A percentile compares a stretch with the other conserved stretches of the same genome.
These are phyloP conservation scores for Venturia effusa DNA, from an alignment of 2,329 filamentous ascomycete genomes.

Conservation along the genomic window DNA sequence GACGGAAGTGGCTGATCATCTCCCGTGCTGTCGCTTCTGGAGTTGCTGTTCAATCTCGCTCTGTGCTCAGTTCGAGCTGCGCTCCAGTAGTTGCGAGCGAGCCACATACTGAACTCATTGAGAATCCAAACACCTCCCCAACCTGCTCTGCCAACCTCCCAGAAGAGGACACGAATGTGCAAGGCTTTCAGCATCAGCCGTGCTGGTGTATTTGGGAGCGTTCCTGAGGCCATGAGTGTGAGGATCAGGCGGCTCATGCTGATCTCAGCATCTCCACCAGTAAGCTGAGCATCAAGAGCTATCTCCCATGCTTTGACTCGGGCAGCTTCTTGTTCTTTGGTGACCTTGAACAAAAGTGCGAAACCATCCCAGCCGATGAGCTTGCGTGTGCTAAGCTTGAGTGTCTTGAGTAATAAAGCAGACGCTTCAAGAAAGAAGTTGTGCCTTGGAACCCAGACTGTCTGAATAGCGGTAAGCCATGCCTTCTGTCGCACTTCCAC, in stretches of 20 bases:
- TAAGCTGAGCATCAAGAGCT: constrained; percentile 83
- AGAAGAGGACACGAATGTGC: constrained; percentile 80
- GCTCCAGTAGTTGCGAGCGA: constrained; percentile 72
- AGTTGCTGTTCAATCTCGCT: constrained; percentile 21
- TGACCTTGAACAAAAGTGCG: constrained; percentile 67
- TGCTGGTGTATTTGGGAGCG: constrained; percentile 70
- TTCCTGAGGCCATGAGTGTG: constrained; percentile 79
- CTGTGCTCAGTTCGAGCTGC: constrained; percentile 58
- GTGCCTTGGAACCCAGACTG: constrained; percentile 81
- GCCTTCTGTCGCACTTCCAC: constrained; percentile 79
- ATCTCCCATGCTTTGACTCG: constrained; percentile 89
- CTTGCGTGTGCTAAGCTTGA: constrained; percentile 72
- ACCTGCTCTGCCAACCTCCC: constrained; percentile 59
- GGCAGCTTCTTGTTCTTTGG: constrained; percentile 73
- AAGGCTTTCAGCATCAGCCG: constrained; percentile 86
- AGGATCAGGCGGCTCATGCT: constrained; percentile 77
- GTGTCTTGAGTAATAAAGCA: constrained; percentile 66
- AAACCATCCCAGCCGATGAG: constrained; percentile 68
- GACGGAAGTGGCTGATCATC: constrained; percentile 58
- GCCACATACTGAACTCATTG: constrained; percentile 58
- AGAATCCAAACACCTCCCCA: constrained; percentile 54
- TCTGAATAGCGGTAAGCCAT: constrained; percentile 88
- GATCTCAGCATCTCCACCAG: constrained; percentile 80
- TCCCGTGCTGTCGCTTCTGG: constrained; percentile 19
- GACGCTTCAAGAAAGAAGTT: constrained; percentile 77